Evolutionary conservation across 176 grass and related monocot genomes (phyloP).

Genomic region (Zoysia japonica): DNA sequence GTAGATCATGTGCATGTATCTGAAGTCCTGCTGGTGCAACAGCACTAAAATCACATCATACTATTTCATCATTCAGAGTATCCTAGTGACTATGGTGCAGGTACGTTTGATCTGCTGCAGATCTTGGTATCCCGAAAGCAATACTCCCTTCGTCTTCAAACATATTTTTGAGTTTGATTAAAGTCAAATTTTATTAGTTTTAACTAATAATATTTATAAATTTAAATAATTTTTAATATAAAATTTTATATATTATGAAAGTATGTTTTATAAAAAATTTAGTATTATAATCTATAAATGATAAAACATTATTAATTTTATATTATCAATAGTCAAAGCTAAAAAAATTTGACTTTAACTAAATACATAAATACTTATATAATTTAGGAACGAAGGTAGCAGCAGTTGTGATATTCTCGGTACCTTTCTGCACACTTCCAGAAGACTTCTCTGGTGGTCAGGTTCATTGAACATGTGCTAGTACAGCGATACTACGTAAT

Average conservation of each 20-base stretch:
- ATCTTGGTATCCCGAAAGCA: constrained; percentile 30
- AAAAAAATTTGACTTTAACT: no score
- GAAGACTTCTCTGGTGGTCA: not conserved
- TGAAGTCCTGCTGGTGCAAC: constrained; percentile 29
- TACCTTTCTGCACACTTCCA: not conserved
- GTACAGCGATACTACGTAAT: not conserved
- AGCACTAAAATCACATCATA: not conserved
- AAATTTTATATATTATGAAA: no score
- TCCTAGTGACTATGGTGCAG: not conserved
- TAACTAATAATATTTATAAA: no score
- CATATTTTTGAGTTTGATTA: no score
- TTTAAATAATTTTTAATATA: no score
- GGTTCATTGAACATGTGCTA: constrained; percentile 24
- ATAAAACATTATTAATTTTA: no score
- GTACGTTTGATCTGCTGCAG: constrained; percentile 11
- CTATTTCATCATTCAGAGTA: not conserved
- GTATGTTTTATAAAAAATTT: no score
- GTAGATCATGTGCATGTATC: constrained; percentile 19
- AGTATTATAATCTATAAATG: no score
- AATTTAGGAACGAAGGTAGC: no score
- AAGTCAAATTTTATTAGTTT: no score
- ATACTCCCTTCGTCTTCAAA: not conserved
- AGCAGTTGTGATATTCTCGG: not conserved
- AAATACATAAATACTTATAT: no score
- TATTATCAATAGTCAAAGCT: no score